Base-by-base conservation (phyloP, 768 basidiomycete genomes). In the Auricularia heimuer region DNA sequence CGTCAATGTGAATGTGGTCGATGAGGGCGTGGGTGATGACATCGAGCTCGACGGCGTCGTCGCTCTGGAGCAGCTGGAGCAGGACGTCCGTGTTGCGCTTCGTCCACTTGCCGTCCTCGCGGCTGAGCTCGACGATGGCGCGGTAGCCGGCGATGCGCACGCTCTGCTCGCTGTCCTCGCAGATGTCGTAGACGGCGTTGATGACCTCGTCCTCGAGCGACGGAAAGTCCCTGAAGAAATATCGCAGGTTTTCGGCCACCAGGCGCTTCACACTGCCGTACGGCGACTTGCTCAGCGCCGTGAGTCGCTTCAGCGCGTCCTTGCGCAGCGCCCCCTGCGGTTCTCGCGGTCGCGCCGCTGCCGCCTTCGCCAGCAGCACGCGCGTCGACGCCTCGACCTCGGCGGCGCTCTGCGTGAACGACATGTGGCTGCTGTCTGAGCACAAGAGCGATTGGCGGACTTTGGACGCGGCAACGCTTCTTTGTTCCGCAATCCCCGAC, bases 131-230 rank as follows among this genome's bases (percentile, higher is more conserved):
- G 2, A 82, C 83, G 64, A 90, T 81, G 2, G 87, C 85, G 18
- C 75, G 72, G 71, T 90, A 90, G 11, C 88, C 88, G 61, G 83
- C 82, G 63, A 84, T 80, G n/a, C 89, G 83, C 68, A 87, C 87
- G 67, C 76, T 75, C 12, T 80, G 68, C 45, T 81, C 80, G 61
- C 82, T 82, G 75, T 90, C 88, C 72, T 90, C 88, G 71, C 88
- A 90, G 0, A 90, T 75, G 74, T 90, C 88, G 69, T 89, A 90
- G 12, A 90, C 81, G n/a, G 86, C 85, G 69, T 90, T 86, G 70
- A 90, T 88, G 4, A 86, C 86, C 24, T 82, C 82, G 68, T 90
- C 89, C 71, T 88, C 85, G n/a, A 86, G 75, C 56, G 88, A 88
- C 0, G 84, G 83, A 68, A 88, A 87, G 73, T 87, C 83, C 67